Conservation (phyloP, 805 yeast species). For the Starmerella stellata region DNA sequence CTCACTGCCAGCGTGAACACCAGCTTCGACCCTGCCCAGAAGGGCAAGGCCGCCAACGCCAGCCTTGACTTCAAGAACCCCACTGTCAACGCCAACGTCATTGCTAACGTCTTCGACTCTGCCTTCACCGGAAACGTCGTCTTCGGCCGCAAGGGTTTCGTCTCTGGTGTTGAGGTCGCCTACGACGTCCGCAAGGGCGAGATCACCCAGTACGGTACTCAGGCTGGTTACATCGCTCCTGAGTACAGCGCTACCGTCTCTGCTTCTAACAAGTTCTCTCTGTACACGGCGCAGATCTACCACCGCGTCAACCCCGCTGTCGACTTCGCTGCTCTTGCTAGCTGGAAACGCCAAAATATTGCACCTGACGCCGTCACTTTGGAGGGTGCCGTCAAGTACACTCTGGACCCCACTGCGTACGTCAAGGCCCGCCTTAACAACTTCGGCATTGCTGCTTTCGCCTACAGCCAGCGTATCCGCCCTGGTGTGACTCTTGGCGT, state of each 20-base stretch:
- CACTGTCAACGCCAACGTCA: constrained; percentile 81
- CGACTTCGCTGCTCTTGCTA: constrained; percentile 96
- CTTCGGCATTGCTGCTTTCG: constrained; percentile 80
- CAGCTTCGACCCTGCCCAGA: constrained; percentile 65
- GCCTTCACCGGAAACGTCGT: constrained; percentile 94
- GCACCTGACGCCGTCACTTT: constrained; percentile 67
- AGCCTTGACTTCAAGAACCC: constrained; percentile 85
- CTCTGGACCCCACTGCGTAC: constrained; percentile 69
- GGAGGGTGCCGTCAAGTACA: constrained; percentile 92
- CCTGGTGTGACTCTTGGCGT: constrained; percentile 94
- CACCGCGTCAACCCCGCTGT: constrained; percentile 81
- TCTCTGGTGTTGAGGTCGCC: constrained; percentile 93
- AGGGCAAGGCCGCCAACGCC: constrained; percentile 67
- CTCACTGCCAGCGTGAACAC: constrained; percentile 84
- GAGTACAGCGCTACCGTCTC: constrained; percentile 71
- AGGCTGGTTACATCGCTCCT: constrained; percentile 81
- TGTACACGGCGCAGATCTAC: constrained; percentile 64
- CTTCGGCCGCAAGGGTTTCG: constrained; percentile 87
- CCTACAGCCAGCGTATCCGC: constrained; percentile 87
- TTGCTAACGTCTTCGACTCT: constrained; percentile 87
- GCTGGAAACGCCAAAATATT: constrained; percentile 67
- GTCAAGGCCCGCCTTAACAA: constrained; percentile 95
- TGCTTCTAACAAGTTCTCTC: constrained; percentile 67
- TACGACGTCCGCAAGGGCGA: constrained; percentile 88
- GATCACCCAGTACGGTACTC: constrained; percentile 84